Evolutionary conservation across 352 stramenopile species (phyloP).

Genomic region (Stramenopiles sp.): DNA sequence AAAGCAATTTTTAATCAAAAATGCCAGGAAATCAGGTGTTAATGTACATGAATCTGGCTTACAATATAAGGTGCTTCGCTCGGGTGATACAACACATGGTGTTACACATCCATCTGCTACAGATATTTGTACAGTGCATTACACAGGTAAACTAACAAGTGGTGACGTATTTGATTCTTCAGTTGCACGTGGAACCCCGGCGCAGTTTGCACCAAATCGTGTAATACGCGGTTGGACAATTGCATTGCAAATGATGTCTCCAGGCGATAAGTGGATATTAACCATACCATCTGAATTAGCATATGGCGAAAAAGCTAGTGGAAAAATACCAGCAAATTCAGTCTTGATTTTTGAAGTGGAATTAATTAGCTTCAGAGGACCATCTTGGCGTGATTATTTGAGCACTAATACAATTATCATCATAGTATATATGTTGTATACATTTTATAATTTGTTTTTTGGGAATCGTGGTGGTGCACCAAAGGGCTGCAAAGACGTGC

Average conservation of each 20-base stretch:
- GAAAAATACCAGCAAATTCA: background rate
- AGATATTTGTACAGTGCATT: background rate
- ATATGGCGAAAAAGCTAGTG: background rate
- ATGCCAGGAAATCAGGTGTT: slow-evolving; percentile 28
- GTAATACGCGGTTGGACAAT: background rate
- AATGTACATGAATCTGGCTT: background rate
- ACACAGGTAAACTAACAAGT: background rate
- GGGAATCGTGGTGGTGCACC: too few species aligned
- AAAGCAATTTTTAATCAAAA: slow-evolving; percentile 34
- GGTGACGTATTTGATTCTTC: background rate
- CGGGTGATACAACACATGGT: background rate
- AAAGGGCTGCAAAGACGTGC: too few species aligned
- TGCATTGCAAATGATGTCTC: background rate
- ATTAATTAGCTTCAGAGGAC: too few species aligned
- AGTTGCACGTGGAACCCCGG: background rate
- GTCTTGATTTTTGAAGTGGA: background rate
- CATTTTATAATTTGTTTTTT: too few species aligned
- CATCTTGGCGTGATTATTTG: too few species aligned
- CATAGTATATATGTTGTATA: too few species aligned
- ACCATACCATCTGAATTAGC: background rate
- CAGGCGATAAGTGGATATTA: background rate
- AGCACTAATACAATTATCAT: too few species aligned
- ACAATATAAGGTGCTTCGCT: background rate
- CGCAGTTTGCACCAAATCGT: background rate
- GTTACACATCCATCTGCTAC: background rate